Evolutionary conservation across 495 filamentous ascomycete species (phyloP), one percentile per base, ranked within the genome.

Genomic region (Penicillium canariense): DNA sequence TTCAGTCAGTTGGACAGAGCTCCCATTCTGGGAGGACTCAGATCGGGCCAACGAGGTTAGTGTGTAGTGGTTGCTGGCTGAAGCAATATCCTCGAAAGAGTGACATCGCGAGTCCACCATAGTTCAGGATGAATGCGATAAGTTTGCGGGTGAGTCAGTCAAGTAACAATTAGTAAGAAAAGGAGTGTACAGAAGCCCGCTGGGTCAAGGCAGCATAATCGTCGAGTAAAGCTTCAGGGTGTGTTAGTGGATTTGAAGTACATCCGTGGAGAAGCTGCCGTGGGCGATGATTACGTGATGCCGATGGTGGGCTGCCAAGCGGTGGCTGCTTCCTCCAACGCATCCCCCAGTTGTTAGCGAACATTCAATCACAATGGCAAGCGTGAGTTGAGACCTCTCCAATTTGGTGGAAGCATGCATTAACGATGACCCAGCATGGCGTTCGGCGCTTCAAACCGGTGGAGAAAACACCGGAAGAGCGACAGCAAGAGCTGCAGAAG

Each of bases 401-500:
- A 3, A 12, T 31, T 30, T 2, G 1, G 0, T 36, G 18, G 7
- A 11, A 28, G 20, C 12, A n/a, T 34, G 7, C 11, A 53, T 49
- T 63, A 31, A 53, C 44, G 18, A 27, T 34, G 42, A 48, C 30
- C 55, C 74, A 96, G 89, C 93, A 96, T 79, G 89, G 90, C 68
- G 77, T 88, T 58, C 77, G 84, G 50, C 84, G 88, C 56, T 80
- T 81, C 62, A 81, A 85, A 45, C 68, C 72, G 12, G 72, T 75
- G 51, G 60, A 83, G 82, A 66, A 62, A 48, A 65, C 89, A 50
- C 85, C 84, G 48, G 84, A 88, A 60, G 80, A 85, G 60, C 77
- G 80, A 8, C 69, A 79, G 43, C 81, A 84, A 61, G 90, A 96
- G 69, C 79, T 85, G 50, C 77, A 84, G 49, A 85, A 87, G 70